Conservation (phyloP, 2,329 filamentous ascomycete genomes). For the Tolypocladium sp. region DNA sequence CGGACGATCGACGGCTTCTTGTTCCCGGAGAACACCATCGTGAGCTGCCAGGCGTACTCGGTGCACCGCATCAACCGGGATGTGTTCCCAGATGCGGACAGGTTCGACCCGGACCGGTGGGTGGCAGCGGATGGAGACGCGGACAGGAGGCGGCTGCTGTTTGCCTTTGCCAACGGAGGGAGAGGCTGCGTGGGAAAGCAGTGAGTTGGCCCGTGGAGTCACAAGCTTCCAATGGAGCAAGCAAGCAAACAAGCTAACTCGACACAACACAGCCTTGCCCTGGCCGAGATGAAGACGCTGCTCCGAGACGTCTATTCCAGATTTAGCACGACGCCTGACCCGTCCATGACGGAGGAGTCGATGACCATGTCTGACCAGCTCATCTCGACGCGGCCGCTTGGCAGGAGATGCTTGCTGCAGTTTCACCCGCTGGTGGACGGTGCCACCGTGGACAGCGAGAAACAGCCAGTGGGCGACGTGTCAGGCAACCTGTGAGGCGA, state of each 20-base stretch:
- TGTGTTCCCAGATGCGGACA: slow-evolving; percentile 71
- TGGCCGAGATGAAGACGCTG: slow-evolving; percentile 60
- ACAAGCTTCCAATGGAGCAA: no score
- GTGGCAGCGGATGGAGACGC: slow-evolving; percentile 64
- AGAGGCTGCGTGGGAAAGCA: slow-evolving; percentile 59
- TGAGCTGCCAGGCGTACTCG: slow-evolving; percentile 53
- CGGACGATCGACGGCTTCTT: slow-evolving; percentile 45
- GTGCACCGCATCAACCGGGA: slow-evolving; percentile 49
- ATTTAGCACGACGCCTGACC: slow-evolving; percentile 46
- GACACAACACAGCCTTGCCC: slow-evolving; percentile 34
- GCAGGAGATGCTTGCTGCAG: slow-evolving; percentile 47
- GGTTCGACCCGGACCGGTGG: slow-evolving; percentile 78
- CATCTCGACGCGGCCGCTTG: slow-evolving; percentile 54
- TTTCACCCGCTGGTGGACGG: slow-evolving; percentile 26
- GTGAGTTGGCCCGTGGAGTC: slow-evolving; percentile 33
- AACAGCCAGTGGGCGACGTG: neutral
- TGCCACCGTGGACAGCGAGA: neutral
- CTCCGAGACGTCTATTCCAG: slow-evolving; percentile 52
- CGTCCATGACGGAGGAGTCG: slow-evolving; percentile 40
- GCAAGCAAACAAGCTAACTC: neutral
- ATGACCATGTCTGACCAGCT: slow-evolving; percentile 62
- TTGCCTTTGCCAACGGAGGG: slow-evolving; percentile 57
- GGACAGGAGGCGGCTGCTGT: slow-evolving; percentile 54
- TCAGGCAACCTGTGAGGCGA: neutral
- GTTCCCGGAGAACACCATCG: slow-evolving; percentile 43